phyloP scores from a whole-genome alignment of 768 basidiomycete genomes.

The Hemileccinum impolitum region DNA sequence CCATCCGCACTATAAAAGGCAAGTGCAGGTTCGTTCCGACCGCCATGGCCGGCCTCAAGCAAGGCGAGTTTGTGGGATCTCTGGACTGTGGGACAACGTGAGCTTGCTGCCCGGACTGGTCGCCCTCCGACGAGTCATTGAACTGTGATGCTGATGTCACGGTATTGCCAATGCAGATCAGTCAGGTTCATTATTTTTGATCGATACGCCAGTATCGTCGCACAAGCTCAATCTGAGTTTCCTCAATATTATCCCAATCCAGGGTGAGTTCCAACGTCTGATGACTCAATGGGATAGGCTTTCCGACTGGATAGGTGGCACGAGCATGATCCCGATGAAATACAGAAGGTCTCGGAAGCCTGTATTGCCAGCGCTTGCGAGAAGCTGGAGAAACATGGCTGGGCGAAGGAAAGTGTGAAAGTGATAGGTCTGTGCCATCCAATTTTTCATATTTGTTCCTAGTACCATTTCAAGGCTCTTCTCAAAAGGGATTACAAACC shows the following conservation, averaged over 20 bases:
- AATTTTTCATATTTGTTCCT: neutral
- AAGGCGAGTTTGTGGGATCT: conserved; percentile 85
- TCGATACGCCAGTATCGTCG: conserved; percentile 80
- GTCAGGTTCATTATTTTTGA: conserved; percentile 92
- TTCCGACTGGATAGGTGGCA: conserved; percentile 66
- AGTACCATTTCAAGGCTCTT: conserved; percentile 4
- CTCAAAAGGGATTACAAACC: conserved; percentile 83
- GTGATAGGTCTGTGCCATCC: conserved; percentile 71
- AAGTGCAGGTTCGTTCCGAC: conserved; percentile 2
- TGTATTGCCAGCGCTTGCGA: conserved; percentile 75
- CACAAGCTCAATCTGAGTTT: conserved; percentile 89
- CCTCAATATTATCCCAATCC: conserved; percentile 90
- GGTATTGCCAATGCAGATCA: no score
- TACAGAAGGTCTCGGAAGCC: conserved; percentile 66
- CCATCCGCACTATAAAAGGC: conserved; percentile 8
- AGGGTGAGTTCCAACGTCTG: conserved; percentile 46
- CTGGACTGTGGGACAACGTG: conserved; percentile 96
- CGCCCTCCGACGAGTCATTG: neutral
- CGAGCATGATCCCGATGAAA: conserved; percentile 86
- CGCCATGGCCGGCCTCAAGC: conserved; percentile 41
- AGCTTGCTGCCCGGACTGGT: conserved; percentile 29
- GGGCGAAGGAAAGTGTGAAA: conserved; percentile 78
- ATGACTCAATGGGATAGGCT: neutral
- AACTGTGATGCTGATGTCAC: conserved; percentile 3
- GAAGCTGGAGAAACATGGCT: conserved; percentile 71